Evolutionary conservation across 1,139 yeast species (phyloP), one percentile per base, ranked within the genome.

Genomic region (Diutina scorzettiae): DNA sequence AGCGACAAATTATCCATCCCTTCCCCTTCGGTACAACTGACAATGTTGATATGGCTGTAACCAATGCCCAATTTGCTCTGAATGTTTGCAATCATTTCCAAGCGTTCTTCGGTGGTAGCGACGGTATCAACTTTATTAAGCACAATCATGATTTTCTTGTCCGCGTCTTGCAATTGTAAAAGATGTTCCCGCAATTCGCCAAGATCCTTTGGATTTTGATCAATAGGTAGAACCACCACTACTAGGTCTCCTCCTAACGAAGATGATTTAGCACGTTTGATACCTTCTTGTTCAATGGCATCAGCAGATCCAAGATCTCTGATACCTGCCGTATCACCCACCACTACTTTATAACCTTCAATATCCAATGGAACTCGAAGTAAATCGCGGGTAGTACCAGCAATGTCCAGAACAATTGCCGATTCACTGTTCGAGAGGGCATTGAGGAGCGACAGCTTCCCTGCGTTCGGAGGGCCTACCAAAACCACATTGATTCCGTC

Each of bases 281-380:
- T 87, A 0, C 99, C 98, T 56, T 87, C 85, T 7, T 59, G 60
- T 54, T 91, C 99, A 41, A 91, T 83, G 7, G 56, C 53, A 46
- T 78, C 87, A 0, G 69, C 67, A 7, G 61, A 49, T 6, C 51
- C 45, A 2, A 66, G 43, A n/a, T 66, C 63, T 46, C 98, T 59
- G 2, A 91, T 74, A 0, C 98, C 99, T 0, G 99, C 99, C 0
- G 98, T 89, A 56, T 91, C 98, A 2, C 94, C 86, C 24, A 89
- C 59, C 2, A 86, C 69, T 0, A 87, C 82, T 55, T 89, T 91
- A 58, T 69, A 87, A 0, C 98, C 98, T 33, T 74, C 73, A 8
- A 91, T 74, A 54, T 89, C 91, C 40, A 91, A 57, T 0, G 89
- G 84, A 1, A 87, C 75, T 50, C 87, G 94, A 18, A 93, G 72